Base-by-base conservation (phyloP, 129 eudicot species). In the Artemisia tridentata region DNA sequence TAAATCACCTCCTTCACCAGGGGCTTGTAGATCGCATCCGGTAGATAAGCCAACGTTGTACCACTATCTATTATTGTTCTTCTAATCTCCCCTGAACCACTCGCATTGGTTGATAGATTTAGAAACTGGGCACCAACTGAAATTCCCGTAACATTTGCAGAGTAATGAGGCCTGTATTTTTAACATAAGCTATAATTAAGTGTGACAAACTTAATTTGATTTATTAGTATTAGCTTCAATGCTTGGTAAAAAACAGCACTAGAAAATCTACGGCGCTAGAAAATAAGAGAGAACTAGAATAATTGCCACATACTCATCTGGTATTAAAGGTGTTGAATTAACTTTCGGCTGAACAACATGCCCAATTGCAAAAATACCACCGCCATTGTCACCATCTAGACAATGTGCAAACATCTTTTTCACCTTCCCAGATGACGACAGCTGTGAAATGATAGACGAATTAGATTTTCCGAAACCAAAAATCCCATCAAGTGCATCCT, bases 351-450 rank as follows among this genome's bases (percentile, higher is more conserved):
- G 84, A 80, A 92, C 96, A 74, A 92, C 96, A 75, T 84, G 85
- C 65, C 98, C 98, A 74, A 91, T 86, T 50, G 96, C 98, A 78
- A 91, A 91, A 66, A 92, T 92, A 8, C 98, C 98, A 56, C 96
- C 98, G 69, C 98, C 96, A 78, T 88, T 86, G 54, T 66, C 95
- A 65, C 98, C 98, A 81, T 88, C 98, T 48, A 92, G 75, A 77
- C 98, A 92, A 81, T 92, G 98, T 31, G 98, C 98, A 86, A 92
- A 92, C 98, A 92, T 92, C 80, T 85, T 92, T 78, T 76, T 92
- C 51, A 88, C 91, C 74, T 84, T 85, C 57, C 98, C 96, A 27
- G 98, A 76, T 49, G 91, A 92, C 70, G 98, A 86, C 75, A 92
- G 79, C 86, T 92, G 98, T 43, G 98, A 88, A 49, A 92, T 77